Conservation (phyloP, 257 asterid genomes). For the Apocynum venetum region DNA sequence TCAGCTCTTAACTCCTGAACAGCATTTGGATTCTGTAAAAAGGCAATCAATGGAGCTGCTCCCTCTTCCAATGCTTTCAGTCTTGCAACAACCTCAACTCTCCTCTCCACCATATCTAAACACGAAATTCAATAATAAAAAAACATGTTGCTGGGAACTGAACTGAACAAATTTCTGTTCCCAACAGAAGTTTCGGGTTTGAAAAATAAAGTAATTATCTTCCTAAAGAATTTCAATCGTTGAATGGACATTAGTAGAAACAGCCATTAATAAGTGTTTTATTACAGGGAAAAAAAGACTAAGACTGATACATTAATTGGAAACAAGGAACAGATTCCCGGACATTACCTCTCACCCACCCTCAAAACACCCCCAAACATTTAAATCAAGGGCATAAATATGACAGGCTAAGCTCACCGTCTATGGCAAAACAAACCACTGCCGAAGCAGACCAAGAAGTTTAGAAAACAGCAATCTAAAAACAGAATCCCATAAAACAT, state of each 20-base stretch:
- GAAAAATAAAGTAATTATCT: not conserved
- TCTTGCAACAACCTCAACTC: constrained; percentile 91
- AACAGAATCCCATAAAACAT: not conserved
- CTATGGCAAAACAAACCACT: not conserved
- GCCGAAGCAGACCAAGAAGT: not conserved
- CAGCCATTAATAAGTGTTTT: not conserved
- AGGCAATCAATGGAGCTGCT: constrained; percentile 77
- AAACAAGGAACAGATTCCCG: not conserved
- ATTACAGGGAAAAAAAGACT: not conserved
- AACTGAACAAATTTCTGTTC: not conserved
- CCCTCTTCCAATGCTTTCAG: constrained; percentile 84
- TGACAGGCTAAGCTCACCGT: not conserved
- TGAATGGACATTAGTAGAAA: not conserved
- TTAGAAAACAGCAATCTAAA: not conserved
- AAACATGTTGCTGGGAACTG: not conserved
- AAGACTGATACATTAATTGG: not conserved
- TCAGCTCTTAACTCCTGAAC: constrained; percentile 88
- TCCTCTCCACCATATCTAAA: constrained; percentile 89
- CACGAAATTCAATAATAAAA: constrained; percentile 10
- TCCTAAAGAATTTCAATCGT: not conserved
- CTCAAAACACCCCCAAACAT: not conserved
- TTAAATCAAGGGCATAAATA: not conserved
- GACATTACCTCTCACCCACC: not conserved
- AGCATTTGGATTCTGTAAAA: constrained; percentile 84
- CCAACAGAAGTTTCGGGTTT: not conserved